phyloP scores from a whole-genome alignment of 352 stramenopile species.

The Pythium sukuiense region DNA sequence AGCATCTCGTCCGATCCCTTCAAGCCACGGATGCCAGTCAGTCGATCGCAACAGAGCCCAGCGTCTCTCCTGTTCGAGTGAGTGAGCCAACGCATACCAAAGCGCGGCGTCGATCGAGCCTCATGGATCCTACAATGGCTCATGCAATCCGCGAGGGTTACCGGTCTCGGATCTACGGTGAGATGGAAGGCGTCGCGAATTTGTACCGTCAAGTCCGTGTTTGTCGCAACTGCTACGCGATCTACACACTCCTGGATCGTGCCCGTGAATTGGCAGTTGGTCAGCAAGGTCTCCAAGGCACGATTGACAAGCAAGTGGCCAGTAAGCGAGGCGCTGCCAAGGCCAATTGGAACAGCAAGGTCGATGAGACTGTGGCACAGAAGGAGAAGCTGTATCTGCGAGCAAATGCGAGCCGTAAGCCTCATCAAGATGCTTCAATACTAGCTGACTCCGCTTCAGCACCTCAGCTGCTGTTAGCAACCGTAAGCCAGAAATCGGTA shows the following conservation, averaged over 20 bases:
- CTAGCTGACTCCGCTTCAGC: background rate
- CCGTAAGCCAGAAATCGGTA: background rate
- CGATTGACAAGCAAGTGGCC: conserved; percentile 4
- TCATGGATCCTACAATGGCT: conserved; percentile 50
- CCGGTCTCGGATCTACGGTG: conserved; percentile 47
- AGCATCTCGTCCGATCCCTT: conserved; percentile 34
- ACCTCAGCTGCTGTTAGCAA: background rate
- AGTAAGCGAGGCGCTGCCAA: conserved; percentile 30
- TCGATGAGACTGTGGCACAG: conserved; percentile 40
- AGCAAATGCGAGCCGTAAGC: background rate
- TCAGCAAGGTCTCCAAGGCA: conserved; percentile 5
- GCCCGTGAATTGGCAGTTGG: conserved; percentile 35
- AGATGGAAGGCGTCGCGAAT: conserved; percentile 62
- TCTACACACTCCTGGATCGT: conserved; percentile 86
- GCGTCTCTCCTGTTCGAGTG: background rate
- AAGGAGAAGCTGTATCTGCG: conserved; percentile 60
- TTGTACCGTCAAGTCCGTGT: conserved; percentile 87
- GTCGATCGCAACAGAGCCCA: background rate
- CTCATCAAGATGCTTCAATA: background rate
- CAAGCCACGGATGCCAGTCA: conserved; percentile 5
- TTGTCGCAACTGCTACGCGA: conserved; percentile 79
- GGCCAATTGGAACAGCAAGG: conserved; percentile 45
- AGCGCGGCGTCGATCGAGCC: conserved; percentile 22
- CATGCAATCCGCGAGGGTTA: conserved; percentile 55
- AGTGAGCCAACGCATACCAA: conserved; percentile 4